Evolutionary conservation across 2,329 filamentous ascomycete genomes (phyloP), one percentile per base, ranked within the genome.

Genomic region (Microdochium bolleyi): DNA sequence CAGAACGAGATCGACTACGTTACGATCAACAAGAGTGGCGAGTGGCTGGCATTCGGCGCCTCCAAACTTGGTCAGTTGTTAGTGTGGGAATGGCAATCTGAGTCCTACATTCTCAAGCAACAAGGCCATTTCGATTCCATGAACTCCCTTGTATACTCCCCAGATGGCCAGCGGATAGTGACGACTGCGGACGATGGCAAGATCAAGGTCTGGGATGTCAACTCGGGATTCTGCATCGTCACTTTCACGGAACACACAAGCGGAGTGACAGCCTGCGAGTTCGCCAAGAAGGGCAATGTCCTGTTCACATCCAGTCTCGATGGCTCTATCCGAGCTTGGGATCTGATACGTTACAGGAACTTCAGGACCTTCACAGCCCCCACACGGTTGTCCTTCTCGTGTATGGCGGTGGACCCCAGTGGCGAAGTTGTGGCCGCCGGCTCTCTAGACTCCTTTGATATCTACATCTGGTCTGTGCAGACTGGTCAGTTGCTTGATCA

Each of bases 61-160:
- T 95, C 94, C 2, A 95, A 95, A 62, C 79, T 96, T 4, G 95
- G 95, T 1, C 94, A 99, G 66, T 77, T 99, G n/a, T 74, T 99
- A 3, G 94, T 99, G 3, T 99, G 94, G 94, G 94, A 99, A 68
- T 99, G 95, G 92, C 92, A 97, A 67, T 99, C 94, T 0, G 95
- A 99, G 70, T 97, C 92, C 5, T 99, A 99, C 69, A 95, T 99
- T 54, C 76, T 99, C 49, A 99, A 99, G 71, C 94, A 99, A 65
- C 94, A 97, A 69, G 94, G 92, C 0, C 94, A 99, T 70, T 92
- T 96, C 58, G 94, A 99, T 67, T 88, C 90, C 2, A 92, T 97
- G 82, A 97, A 97, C 69, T 82, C 91, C 0, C 77, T 99, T 3
- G 87, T 88, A 9, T 99, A 97, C 70, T 92, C 94, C 4, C 92